Base-by-base conservation (phyloP, 140 eudicot species). In the Bidens hawaiensis region DNA sequence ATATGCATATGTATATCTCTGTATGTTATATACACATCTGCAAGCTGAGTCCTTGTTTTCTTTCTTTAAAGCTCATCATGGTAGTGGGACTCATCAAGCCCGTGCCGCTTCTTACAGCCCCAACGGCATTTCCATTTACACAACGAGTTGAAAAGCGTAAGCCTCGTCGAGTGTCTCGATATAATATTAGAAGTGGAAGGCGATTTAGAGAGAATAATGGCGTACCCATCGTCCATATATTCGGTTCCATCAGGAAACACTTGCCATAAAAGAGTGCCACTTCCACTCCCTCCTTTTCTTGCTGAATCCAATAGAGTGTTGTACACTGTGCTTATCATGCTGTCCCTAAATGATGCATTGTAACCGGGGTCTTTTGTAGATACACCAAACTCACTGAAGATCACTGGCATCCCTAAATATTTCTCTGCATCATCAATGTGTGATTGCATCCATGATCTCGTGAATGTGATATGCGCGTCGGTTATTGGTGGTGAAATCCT, bases 211-310 rank as follows among this genome's bases (percentile, higher is more conserved):
- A 91, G 89, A 51, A 87, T 84, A 15, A 91, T 33, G 25, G 99
- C 99, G 55, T 87, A 84, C 14, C 99, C 99, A 63, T 87, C 96
- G 18, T 91, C 95, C 99, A 91, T 91, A 73, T 88, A 79, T 41
- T 88, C 99, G n/a, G 96, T 91, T 59, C 96, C 96, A 55, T 91
- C 93, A 7, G 96, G 96, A 70, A 87, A 91, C 23, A 91, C 75
- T 75, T 91, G 99, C 99, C 99, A 91, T 33, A 91, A 1, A 24
- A 91, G 87, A 75, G 83, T 74, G 30, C 99, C 99, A 23, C 85
- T 91, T 30, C 99, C 99, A 59, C 95, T 69, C 41, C 99, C 96
- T 14, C 99, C 99, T 75, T 72, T 82, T 72, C 70, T 88, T 2
- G 85, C 82, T 0, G 99, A 91, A 55, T 87, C 73, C 57, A 91